Evolutionary conservation across 1,139 yeast genomes (phyloP).

Genomic region (Hansenula sp.): DNA sequence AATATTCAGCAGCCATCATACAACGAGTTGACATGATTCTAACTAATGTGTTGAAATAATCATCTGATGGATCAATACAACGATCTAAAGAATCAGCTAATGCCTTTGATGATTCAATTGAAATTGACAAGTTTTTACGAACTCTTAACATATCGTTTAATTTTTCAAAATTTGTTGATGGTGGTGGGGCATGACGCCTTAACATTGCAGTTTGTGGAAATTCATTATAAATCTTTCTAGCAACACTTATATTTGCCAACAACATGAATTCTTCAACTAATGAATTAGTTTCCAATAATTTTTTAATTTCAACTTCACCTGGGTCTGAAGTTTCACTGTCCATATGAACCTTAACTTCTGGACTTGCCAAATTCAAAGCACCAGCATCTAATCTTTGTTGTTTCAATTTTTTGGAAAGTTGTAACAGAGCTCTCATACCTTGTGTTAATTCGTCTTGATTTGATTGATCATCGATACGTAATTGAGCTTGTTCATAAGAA

Average conservation of each 20-base stretch:
- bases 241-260: conserved; percentile 94
- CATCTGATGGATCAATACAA: conserved; percentile 76
- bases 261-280: conserved; percentile 98
- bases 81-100: conserved; percentile 92
- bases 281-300: conserved; percentile 85
- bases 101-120: conserved; percentile 83
- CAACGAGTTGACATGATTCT: conserved; percentile 98
- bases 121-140: conserved; percentile 75
- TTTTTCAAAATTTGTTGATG: conserved; percentile 85
- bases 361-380: conserved; percentile 94
- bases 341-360: conserved; percentile 96
- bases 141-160: conserved; percentile 85
- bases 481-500: conserved; percentile 90
- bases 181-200: conserved; percentile 96
- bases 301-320: conserved; percentile 88
- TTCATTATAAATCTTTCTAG: conserved; percentile 84
- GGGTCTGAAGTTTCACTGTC: conserved; percentile 98
- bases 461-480: conserved; percentile 77
- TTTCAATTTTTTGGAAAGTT: conserved; percentile 76
- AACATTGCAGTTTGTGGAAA: conserved; percentile 98
- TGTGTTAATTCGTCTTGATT: conserved; percentile 80
- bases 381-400: conserved; percentile 90
- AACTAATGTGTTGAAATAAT: conserved; percentile 87
- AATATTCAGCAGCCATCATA: conserved; percentile 99
- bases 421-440: conserved; percentile 81